These are phyloP conservation scores for Arctium minus DNA, from an alignment of 129 eudicot genomes.

Conservation along the genomic window DNA sequence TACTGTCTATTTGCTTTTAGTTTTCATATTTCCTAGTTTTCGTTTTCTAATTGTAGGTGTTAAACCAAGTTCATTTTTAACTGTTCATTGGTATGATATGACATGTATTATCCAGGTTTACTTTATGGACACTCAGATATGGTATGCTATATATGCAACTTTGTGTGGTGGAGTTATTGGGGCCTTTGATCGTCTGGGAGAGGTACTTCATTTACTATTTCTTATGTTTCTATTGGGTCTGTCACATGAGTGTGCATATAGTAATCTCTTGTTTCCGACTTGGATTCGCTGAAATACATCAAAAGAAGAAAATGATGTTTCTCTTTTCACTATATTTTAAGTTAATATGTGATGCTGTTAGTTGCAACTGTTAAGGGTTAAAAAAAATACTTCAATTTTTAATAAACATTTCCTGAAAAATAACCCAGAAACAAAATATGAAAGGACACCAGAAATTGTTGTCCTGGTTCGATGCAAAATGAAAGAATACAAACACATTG, in stretches of 20 bases:
- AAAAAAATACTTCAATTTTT: background rate
- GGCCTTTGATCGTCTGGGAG: slow-evolving; percentile 96
- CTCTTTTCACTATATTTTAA: background rate
- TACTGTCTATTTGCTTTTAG: slow-evolving; percentile 6
- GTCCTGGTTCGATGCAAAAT: background rate
- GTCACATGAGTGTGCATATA: background rate
- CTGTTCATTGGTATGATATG: slow-evolving; percentile 9
- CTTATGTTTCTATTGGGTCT: background rate
- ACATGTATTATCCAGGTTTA: slow-evolving; percentile 59
- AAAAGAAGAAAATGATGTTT: background rate
- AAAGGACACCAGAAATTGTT: background rate
- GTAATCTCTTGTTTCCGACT: background rate
- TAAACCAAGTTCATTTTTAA: slow-evolving; percentile 7
- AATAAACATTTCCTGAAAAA: background rate
- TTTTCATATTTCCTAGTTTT: background rate
- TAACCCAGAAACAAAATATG: background rate
- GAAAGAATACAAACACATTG: background rate
- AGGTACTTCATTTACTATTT: slow-evolving; percentile 1
- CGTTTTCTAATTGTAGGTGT: background rate
- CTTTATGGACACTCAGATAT: slow-evolving; percentile 93
- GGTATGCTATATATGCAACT: slow-evolving; percentile 93
- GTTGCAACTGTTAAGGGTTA: background rate
- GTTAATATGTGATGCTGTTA: background rate
- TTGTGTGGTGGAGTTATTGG: slow-evolving; percentile 91
- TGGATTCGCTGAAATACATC: slow-evolving; percentile 8